Evolutionary conservation across 208 protist species (phyloP), one percentile per base, ranked within the genome.

Genomic region (Strigomonas galati): DNA sequence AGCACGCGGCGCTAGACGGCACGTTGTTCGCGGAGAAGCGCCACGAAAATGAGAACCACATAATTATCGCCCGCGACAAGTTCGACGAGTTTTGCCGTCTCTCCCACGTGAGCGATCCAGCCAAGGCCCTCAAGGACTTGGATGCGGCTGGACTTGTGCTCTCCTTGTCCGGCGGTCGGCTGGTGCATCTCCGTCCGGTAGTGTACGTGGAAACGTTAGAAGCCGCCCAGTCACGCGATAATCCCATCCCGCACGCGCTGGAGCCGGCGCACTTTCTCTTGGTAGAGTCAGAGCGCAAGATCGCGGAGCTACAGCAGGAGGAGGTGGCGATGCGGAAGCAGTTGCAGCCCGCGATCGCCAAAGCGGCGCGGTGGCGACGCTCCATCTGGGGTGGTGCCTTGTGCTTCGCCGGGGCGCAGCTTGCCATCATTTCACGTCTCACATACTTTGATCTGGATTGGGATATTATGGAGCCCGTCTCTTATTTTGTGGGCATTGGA

Each of bases 381-480:
- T 40, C 65, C 12, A 62, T 95, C 27, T 95, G 89, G 89, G 75
- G 78, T 2, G 69, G 67, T 17, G 76, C 84, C 0, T 58, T 92
- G 2, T 67, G 77, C 31, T 91, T 84, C 49, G 71, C 75, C 1
- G 87, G 85, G 10, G 69, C 75, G 0, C 84, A 96, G 56, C 70
- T 96, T 23, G 87, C 85, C 19, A 59, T 91, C 26, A 85, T 93
- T n/a, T 77, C 87, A 0, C 87, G 87, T 4, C 82, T 96, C 26
- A 96, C 91, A 0, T 96, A 85, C 68, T 82, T 93, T 67, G 91
- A 96, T 48, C 63, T 96, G 1, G 82, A 93, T 64, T 96, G 91
- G 91, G 91, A 96, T 78, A 89, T 87, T 51, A 96, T 96, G 91
- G 91, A 96, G 71, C 91, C 91, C 3, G 69, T 96, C 10, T 77